A percentile compares a stretch with the other conserved stretches of the same genome.
Conservation (phyloP, 768 basidiomycete genomes). For the Lanmaoa pseudosensibilis region DNA sequence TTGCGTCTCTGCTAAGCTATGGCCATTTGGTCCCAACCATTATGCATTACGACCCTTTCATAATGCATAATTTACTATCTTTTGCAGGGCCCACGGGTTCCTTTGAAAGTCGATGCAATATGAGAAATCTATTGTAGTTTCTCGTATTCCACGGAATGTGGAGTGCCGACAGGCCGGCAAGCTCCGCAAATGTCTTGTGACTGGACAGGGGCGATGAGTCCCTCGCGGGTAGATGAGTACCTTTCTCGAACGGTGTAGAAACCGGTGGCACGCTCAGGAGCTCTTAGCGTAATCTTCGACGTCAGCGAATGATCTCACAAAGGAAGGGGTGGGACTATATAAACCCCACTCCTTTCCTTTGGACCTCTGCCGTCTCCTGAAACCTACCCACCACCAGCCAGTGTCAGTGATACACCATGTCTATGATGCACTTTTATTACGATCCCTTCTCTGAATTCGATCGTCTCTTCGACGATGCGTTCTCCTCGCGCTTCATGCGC, state of each 20-base stretch:
- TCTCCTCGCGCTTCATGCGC: slow-evolving; percentile 28
- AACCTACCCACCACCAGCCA: background rate
- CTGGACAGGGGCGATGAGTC: background rate
- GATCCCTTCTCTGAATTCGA: slow-evolving; percentile 44
- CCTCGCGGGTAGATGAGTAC: background rate
- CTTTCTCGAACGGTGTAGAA: background rate
- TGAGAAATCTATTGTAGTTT: no score
- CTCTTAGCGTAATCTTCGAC: background rate
- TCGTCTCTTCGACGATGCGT: slow-evolving; percentile 44
- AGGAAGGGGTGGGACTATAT: background rate
- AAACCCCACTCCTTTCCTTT: background rate
- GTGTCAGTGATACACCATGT: slow-evolving; percentile 17
- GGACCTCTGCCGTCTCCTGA: background rate
- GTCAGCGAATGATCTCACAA: no score
- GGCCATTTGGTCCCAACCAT: background rate
- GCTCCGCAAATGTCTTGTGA: no score
- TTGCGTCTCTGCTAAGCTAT: background rate
- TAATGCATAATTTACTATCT: background rate
- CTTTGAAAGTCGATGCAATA: background rate
- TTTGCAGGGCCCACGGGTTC: background rate
- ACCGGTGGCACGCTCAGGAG: background rate
- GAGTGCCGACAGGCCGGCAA: no score
- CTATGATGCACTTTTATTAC: slow-evolving; percentile 31
- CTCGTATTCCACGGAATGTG: no score
- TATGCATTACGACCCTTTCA: background rate